A percentile compares a stretch with the other conserved stretches of the same genome.
Conservation (phyloP, 179 eudicot species). For the Beta corolliflora region DNA sequence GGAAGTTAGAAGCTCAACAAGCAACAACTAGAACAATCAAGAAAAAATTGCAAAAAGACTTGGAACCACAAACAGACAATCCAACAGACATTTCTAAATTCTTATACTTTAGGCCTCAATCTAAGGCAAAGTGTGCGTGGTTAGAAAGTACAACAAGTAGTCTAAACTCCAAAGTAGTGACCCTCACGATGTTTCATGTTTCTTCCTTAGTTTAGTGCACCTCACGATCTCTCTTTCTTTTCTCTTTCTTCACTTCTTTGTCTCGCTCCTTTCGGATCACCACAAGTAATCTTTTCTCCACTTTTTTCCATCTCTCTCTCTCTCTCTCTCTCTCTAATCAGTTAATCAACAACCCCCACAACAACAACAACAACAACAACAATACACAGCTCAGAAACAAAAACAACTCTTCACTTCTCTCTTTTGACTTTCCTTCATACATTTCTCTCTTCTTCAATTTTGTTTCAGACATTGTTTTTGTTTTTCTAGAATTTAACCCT, state of each 20-base stretch:
- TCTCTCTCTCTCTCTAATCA: slow-evolving; percentile 2
- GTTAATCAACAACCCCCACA: neutral
- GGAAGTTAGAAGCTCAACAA: too few species aligned
- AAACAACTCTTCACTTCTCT: neutral
- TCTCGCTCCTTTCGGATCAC: slow-evolving; percentile 31
- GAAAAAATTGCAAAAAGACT: too few species aligned
- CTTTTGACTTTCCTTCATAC: slow-evolving; percentile 1
- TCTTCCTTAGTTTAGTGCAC: slow-evolving; percentile 14
- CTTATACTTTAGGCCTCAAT: neutral
- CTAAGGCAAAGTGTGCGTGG: neutral
- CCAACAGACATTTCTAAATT: too few species aligned
- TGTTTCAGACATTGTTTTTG: neutral
- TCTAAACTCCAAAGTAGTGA: neutral
- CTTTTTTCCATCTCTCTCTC: too few species aligned
- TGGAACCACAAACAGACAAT: too few species aligned
- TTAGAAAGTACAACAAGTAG: neutral
- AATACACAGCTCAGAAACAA: neutral
- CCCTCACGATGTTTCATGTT: neutral
- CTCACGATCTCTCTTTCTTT: slow-evolving; percentile 17
- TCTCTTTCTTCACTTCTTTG: neutral
- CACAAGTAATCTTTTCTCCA: slow-evolving; percentile 24
- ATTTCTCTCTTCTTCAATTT: neutral
- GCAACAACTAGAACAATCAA: too few species aligned
- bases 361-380: neutral
- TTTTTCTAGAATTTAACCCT: too few species aligned